Evolutionary conservation across 2,329 filamentous ascomycete species (phyloP).

Genomic region (Alternaria atra): DNA sequence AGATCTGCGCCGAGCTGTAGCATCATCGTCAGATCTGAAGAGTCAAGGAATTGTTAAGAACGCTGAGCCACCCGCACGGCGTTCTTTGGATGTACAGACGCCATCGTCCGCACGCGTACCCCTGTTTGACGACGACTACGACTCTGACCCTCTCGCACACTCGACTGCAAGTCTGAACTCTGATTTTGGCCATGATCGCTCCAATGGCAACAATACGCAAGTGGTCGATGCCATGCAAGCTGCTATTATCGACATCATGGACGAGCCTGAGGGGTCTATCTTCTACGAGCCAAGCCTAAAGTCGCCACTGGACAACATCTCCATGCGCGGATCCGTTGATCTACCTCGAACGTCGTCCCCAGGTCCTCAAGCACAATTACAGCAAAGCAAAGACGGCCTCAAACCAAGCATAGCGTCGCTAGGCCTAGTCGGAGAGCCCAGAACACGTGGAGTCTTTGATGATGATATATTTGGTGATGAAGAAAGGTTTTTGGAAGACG

Average conservation of each 20-base stretch:
- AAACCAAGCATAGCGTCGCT: constrained; percentile 92
- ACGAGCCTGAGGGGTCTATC: constrained; percentile 73
- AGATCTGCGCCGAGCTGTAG: constrained; percentile 67
- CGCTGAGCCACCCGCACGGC: constrained; percentile 61
- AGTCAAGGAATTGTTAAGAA: constrained; percentile 57
- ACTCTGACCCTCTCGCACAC: constrained; percentile 75
- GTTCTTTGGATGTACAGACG: constrained; percentile 74
- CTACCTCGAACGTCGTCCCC: constrained; percentile 56
- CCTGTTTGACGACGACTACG: constrained; percentile 84
- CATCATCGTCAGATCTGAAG: constrained; percentile 69
- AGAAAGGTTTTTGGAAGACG: constrained; percentile 84
- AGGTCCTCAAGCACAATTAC: constrained; percentile 28
- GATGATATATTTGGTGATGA: constrained; percentile 94
- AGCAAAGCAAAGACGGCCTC: constrained; percentile 56
- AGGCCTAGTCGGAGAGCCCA: constrained; percentile 86
- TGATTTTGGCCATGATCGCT: constrained; percentile 56
- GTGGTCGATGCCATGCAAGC: constrained; percentile 94
- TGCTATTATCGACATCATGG: constrained; percentile 91
- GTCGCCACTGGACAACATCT: constrained; percentile 67
- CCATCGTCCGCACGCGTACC: constrained; percentile 56
- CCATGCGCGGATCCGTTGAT: constrained; percentile 71
- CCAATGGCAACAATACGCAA: constrained; percentile 72
- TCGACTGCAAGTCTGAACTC: constrained; percentile 84
- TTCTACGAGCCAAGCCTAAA: constrained; percentile 66
- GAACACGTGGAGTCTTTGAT: constrained; percentile 89